A percentile compares a stretch with the other conserved stretches of the same genome.
These are phyloP conservation scores for Exophiala spinifera DNA, from an alignment of 2,329 filamentous ascomycete genomes.

Conservation along the genomic window DNA sequence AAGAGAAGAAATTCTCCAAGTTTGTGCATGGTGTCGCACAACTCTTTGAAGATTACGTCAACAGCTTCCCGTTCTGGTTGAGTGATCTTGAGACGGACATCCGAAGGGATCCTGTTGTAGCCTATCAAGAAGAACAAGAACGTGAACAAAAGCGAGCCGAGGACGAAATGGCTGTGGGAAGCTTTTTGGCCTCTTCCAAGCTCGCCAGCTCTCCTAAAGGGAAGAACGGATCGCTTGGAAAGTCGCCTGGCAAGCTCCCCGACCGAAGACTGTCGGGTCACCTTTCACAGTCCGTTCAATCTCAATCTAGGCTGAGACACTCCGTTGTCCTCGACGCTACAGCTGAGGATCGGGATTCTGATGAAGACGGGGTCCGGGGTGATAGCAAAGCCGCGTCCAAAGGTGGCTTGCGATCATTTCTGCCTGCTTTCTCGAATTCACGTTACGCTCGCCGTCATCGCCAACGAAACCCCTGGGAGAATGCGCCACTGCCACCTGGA, in stretches of 20 bases:
- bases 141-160: conserved; percentile 75
- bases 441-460: conserved; percentile 63
- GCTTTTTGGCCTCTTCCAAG: conserved; percentile 63
- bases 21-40: conserved; percentile 91
- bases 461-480: conserved; percentile 33
- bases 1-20: conserved; percentile 88
- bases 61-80: conserved; percentile 94
- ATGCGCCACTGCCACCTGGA: conserved; percentile 70
- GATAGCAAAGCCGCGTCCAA: conserved; percentile 42
- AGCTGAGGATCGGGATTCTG: conserved; percentile 48
- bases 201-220: conserved; percentile 22
- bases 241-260: conserved; percentile 22
- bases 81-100: conserved; percentile 90
- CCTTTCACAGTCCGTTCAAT: conserved; percentile 31
- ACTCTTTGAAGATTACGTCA: conserved; percentile 93
- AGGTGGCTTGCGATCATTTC: conserved; percentile 64
- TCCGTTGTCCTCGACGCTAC: conserved; percentile 23
- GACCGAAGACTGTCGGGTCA: conserved; percentile 22
- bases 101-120: conserved; percentile 82
- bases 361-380: conserved; percentile 45
- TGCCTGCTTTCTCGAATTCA: conserved; percentile 78
- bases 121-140: conserved; percentile 88
- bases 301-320: conserved; percentile 5
- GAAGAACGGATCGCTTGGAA: conserved; percentile 24
- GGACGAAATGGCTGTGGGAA: conserved; percentile 85